phyloP scores from a whole-genome alignment of 2,329 filamentous ascomycete species.

The Cladophialophora yegresii region DNA sequence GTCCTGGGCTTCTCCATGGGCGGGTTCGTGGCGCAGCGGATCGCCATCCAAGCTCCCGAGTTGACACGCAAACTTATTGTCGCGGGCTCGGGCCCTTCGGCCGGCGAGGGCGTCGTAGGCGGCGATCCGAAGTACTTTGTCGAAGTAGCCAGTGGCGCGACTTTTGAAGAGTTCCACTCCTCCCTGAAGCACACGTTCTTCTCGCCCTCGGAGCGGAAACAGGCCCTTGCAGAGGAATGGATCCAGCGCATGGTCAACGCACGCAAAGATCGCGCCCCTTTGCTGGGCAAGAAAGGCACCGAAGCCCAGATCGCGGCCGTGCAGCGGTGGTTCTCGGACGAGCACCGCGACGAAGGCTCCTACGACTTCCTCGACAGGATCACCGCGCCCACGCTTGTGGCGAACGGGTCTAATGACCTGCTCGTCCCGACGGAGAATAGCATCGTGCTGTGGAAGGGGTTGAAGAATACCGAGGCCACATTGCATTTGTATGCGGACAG shows the following conservation, averaged over 20 bases:
- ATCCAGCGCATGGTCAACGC: constrained; percentile 15
- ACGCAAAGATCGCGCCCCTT: constrained; percentile 10
- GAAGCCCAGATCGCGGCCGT: constrained; percentile 18
- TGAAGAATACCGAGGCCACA: constrained; percentile 18
- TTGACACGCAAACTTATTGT: constrained; percentile 49
- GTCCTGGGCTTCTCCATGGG: constrained; percentile 57
- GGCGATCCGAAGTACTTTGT: constrained; percentile 19
- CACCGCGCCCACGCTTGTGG: constrained; percentile 22
- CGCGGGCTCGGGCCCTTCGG: constrained; percentile 50
- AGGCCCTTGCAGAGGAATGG: constrained; percentile 18
- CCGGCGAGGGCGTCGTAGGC: constrained; percentile 21
- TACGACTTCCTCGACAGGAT: constrained; percentile 22
- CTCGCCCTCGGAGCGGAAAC: constrained; percentile 17
- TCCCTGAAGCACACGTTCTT: constrained; percentile 22
- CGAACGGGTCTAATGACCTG: constrained; percentile 27
- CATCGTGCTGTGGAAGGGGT: constrained; percentile 20
- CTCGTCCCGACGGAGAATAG: constrained; percentile 27
- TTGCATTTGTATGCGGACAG: constrained; percentile 28
- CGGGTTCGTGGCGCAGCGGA: constrained; percentile 50
- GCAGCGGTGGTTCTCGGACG: constrained; percentile 16
- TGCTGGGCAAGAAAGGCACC: constrained; percentile 12
- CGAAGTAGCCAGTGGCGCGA: constrained; percentile 18
- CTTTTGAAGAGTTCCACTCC: constrained; percentile 9
- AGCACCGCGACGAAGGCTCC: constrained; percentile 18
- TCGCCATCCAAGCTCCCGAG: constrained; percentile 45